Base-by-base conservation (phyloP, 1,139 yeast genomes). In the Pichia sp. region DNA sequence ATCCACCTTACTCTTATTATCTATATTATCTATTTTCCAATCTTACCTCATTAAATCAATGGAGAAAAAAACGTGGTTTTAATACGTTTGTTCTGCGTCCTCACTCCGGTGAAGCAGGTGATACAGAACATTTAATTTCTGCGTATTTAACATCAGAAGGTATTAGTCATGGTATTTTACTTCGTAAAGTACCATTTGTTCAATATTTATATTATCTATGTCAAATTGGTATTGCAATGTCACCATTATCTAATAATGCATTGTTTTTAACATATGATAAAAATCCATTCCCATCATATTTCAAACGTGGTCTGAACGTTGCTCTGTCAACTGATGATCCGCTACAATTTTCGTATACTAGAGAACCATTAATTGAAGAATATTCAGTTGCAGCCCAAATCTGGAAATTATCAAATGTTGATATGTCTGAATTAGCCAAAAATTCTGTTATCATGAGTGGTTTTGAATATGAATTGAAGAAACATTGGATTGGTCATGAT, bases 81-180 rank as follows among this genome's bases (percentile, higher is more conserved):
- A 90, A 87, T 61, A 90, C 97, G 0, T 82, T 94, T 65, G 95
- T 87, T 22, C 70, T 94, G 56, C 78, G 98, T 58, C 99, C 99
- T 2, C 99, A 94, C 63, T 87, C 96, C 57, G 99, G 99, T 53
- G 99, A 94, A 66, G 99, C 98, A 6, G 99, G 99, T 45, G 97
- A 94, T 59, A 97, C 98, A 1, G 97, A 90, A 58, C 98, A 94
- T 67, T 73, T 94, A 61, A 87, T 90, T 37, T 76, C 92, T 46
- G 94, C 98, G 0, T 94, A 85, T 59, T 68, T 94, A 59, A 80
- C 95, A 0, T 81, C 97, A 1, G 95, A 92, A 59, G 87, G 95
- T 43, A 94, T 92, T 51, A 87, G 95, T 37, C 99, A 94, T 61
- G 99, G 99, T 48, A 94, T 94, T 50, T 66, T 90, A 49, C 71